phyloP scores from a whole-genome alignment of 768 basidiomycete genomes.

The Royoungia palumana region DNA sequence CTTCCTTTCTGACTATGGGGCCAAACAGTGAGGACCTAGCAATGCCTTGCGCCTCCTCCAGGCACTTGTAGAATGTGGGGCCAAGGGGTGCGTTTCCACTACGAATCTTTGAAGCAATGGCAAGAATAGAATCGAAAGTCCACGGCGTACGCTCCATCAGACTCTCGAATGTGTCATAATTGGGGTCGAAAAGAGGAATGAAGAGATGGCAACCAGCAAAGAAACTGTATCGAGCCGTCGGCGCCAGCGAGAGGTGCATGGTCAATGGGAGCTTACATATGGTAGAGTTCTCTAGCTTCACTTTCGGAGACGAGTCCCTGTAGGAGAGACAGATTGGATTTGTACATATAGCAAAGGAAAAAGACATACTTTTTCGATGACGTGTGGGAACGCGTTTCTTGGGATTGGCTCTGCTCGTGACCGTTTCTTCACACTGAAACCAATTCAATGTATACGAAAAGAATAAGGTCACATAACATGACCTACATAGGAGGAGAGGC shows the following conservation, averaged over 20 bases:
- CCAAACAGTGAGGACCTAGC: slow-evolving; percentile 92
- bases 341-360: not conserved
- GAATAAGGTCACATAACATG: not conserved
- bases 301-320: slow-evolving; percentile 82
- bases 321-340: not conserved
- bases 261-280: slow-evolving; percentile 59
- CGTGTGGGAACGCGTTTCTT: slow-evolving; percentile 83
- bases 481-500: slow-evolving; percentile 55
- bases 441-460: not conserved
- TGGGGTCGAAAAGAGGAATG: slow-evolving; percentile 91
- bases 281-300: slow-evolving; percentile 88
- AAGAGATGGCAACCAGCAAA: slow-evolving; percentile 96
- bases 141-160: slow-evolving; percentile 91
- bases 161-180: slow-evolving; percentile 90
- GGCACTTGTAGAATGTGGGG: slow-evolving; percentile 83
- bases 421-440: slow-evolving; percentile 64
- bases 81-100: slow-evolving; percentile 85
- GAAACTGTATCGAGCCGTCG: slow-evolving; percentile 56
- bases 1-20: slow-evolving; percentile 91
- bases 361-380: slow-evolving; percentile 70
- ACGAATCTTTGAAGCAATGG: slow-evolving; percentile 88
- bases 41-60: slow-evolving; percentile 95
- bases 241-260: not conserved
- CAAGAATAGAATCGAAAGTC: slow-evolving; percentile 92
- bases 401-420: slow-evolving; percentile 81